Evolutionary conservation across 1,139 yeast species (phyloP).

Genomic region (Candida glucosophila): DNA sequence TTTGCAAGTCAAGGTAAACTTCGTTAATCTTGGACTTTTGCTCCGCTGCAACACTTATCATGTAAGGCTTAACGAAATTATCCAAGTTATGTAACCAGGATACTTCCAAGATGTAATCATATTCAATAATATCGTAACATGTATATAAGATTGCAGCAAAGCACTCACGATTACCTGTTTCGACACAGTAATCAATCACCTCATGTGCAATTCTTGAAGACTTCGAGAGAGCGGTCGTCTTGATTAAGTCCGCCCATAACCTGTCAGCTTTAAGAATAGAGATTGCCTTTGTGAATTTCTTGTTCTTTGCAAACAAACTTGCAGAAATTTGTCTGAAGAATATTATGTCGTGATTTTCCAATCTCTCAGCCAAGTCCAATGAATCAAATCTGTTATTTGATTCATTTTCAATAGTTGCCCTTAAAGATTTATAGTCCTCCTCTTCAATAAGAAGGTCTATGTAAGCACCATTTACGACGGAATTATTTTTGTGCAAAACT

Average conservation of each 20-base stretch:
- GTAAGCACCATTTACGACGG: conserved; percentile 89
- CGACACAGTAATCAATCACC: conserved; percentile 83
- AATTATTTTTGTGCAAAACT: conserved; percentile 82
- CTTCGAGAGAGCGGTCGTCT: conserved; percentile 80
- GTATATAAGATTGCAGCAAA: conserved; percentile 84
- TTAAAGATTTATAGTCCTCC: conserved; percentile 86
- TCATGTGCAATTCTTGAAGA: conserved; percentile 83
- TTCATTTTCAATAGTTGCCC: conserved; percentile 70
- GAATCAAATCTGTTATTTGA: conserved; percentile 88
- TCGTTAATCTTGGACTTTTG: conserved; percentile 60
- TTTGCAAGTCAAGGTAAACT: conserved; percentile 62
- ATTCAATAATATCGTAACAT: conserved; percentile 71
- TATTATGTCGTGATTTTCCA: conserved; percentile 83
- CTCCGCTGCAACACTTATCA: conserved; percentile 74
- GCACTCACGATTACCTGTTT: conserved; percentile 94
- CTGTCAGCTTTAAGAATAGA: conserved; percentile 85
- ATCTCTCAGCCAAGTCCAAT: conserved; percentile 82
- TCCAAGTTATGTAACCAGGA: conserved; percentile 82
- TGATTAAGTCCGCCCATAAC: conserved; percentile 90
- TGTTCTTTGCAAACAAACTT: conserved; percentile 83
- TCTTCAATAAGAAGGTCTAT: conserved; percentile 94
- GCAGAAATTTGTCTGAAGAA: conserved; percentile 97
- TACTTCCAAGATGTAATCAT: conserved; percentile 80
- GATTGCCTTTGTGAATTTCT: conserved; percentile 87
- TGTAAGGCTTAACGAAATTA: conserved; percentile 83